Evolutionary conservation across 208 protist species (phyloP).

Genomic region (Wallacemonas sp.): DNA sequence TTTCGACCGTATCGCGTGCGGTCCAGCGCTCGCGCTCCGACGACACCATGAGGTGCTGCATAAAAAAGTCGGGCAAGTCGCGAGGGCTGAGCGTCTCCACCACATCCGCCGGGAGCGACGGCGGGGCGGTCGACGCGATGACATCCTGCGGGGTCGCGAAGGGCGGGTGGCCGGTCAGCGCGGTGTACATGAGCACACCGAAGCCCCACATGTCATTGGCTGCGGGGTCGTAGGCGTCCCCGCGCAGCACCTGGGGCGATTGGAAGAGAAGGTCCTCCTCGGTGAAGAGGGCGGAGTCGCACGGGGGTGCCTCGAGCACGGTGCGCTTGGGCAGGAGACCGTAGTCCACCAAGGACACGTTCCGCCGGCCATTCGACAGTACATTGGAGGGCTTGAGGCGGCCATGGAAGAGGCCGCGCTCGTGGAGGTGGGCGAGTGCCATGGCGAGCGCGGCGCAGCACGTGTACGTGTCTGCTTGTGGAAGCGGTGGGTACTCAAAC

Average conservation of each 20-base stretch:
- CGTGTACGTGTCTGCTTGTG: background rate
- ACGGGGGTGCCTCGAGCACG: background rate
- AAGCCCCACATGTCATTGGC: conserved; percentile 14
- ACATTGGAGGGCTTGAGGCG: conserved; percentile 35
- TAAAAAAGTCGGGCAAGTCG: background rate
- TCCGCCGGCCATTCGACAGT: conserved; percentile 6
- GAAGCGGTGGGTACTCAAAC: background rate
- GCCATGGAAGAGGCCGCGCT: conserved; percentile 14
- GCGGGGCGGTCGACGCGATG: background rate
- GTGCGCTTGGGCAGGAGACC: background rate
- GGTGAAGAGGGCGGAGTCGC: background rate
- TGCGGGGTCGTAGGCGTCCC: background rate
- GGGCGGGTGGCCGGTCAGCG: background rate
- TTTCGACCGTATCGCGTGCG: background rate
- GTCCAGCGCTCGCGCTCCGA: conserved; percentile 1
- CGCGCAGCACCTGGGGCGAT: conserved; percentile 4
- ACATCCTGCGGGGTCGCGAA: background rate
- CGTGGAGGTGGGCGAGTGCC: conserved; percentile 7
- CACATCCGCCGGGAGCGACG: background rate
- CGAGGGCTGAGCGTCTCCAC: too few relatives aligned
- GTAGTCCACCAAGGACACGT: conserved; percentile 2
- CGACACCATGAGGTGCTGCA: background rate
- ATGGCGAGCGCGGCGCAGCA: background rate
- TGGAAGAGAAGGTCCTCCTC: conserved; percentile 1
- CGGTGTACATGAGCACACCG: conserved; percentile 4